These are phyloP conservation scores for Termitomyces sp. DNA, from an alignment of 768 basidiomycete genomes.

Conservation along the genomic window DNA sequence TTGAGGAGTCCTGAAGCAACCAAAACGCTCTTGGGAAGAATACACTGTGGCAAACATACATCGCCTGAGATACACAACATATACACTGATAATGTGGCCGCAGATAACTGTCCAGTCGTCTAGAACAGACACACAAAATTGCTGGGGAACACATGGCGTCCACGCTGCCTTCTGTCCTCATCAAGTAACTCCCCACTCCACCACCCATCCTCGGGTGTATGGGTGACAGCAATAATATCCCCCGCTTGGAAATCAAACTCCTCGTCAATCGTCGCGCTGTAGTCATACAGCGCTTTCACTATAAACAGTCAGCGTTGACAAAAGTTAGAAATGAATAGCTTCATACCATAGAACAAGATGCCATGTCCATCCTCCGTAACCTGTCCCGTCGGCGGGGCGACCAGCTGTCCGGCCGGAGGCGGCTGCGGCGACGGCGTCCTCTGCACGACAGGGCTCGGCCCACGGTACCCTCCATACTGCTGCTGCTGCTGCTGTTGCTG, in stretches of 20 bases:
- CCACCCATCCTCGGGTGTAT: conserved; percentile 96
- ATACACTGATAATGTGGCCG: background rate
- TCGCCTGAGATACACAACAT: background rate
- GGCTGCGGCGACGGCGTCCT: conserved; percentile 50
- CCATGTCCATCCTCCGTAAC: conserved; percentile 78
- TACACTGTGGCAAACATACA: background rate
- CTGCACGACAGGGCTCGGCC: conserved; percentile 35
- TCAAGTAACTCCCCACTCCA: conserved; percentile 91
- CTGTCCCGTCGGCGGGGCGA: conserved; percentile 59
- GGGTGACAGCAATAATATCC: conserved; percentile 93
- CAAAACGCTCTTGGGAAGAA: background rate
- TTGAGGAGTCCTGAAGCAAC: background rate
- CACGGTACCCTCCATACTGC: conserved; percentile 31
- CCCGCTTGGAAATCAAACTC: conserved; percentile 96
- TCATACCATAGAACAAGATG: conserved; percentile 86
- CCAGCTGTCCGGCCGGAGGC: conserved; percentile 22
- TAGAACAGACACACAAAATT: conserved; percentile 83
- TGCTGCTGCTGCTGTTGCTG: conserved; percentile 28
- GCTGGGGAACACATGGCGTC: conserved; percentile 81
- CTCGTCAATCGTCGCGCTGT: conserved; percentile 77
- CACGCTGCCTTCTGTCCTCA: conserved; percentile 62
- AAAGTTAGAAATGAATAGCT: background rate
- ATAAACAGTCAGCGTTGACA: background rate
- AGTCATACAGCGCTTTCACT: conserved; percentile 92
- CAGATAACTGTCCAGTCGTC: background rate